A percentile compares a stretch with the other conserved stretches of the same genome.
Conservation (phyloP, 768 basidiomycete species). For the Serendipita indica region DNA sequence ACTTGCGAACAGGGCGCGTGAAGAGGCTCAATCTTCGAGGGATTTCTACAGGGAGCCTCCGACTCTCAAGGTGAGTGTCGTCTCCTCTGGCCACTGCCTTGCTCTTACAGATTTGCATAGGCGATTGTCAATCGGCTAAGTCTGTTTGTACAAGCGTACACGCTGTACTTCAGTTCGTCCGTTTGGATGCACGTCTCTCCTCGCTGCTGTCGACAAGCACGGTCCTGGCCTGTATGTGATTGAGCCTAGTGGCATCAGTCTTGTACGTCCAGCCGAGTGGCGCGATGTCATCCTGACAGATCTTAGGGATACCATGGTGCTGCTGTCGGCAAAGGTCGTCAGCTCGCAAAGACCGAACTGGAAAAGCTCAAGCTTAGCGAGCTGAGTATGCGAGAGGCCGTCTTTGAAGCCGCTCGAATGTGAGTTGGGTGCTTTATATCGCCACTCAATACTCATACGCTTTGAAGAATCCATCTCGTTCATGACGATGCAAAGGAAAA, state of each 20-base stretch:
- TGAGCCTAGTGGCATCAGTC: constrained; percentile 89
- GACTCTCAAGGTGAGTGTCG: constrained; percentile 53
- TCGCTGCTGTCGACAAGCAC: constrained; percentile 76
- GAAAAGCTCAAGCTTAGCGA: constrained; percentile 87
- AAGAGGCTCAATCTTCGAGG: constrained; percentile 64
- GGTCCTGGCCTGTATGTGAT: constrained; percentile 80
- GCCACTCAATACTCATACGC: not conserved
- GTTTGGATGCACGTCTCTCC: constrained; percentile 86
- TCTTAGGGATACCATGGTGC: constrained; percentile 83
- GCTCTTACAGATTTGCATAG: constrained; percentile 22
- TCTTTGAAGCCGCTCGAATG: constrained; percentile 91
- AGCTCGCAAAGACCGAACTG: constrained; percentile 93
- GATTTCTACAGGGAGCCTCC: constrained; percentile 58
- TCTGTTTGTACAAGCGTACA: constrained; percentile 88
- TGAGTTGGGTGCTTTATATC: constrained; percentile 28
- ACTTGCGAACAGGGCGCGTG: constrained; percentile 66
- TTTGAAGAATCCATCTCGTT: constrained; percentile 77
- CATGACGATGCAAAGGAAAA: constrained; percentile 98
- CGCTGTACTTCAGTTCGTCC: constrained; percentile 96
- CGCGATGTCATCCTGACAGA: not conserved
- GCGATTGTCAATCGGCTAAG: constrained; percentile 62
- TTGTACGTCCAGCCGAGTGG: constrained; percentile 34
- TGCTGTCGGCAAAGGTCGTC: constrained; percentile 96
- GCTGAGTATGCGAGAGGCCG: constrained; percentile 69
- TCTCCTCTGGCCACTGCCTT: not conserved